Conservation (phyloP, 805 yeast genomes). For the Kuraishia capsulata region DNA sequence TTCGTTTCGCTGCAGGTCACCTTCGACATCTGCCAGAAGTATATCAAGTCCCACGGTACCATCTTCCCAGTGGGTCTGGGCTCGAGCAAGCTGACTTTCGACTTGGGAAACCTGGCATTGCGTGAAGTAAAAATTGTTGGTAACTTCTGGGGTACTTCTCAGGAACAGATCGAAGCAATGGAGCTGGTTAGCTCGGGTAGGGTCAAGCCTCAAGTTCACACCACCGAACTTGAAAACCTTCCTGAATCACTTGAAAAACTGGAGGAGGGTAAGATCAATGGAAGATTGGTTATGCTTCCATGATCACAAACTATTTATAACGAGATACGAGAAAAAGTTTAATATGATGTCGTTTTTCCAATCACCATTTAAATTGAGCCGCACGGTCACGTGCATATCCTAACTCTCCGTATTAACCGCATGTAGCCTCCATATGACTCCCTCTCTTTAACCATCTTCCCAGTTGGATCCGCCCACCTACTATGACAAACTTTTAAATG, state of each 20-base stretch:
- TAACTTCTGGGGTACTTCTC: conserved; percentile 34
- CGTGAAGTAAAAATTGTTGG: conserved; percentile 30
- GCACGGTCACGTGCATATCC: no score
- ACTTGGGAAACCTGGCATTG: conserved; percentile 26
- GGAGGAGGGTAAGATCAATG: conserved; percentile 27
- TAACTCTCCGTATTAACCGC: no score
- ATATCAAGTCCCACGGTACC: conserved; percentile 25
- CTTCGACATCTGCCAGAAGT: conserved; percentile 17
- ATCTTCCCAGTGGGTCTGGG: conserved; percentile 36
- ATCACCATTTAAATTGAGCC: no score
- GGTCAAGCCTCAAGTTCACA: conserved; percentile 25
- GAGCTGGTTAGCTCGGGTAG: conserved; percentile 30
- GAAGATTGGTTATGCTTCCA: conserved; percentile 24
- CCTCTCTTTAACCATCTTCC: no score
- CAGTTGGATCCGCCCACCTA: no score
- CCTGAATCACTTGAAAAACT: conserved; percentile 26
- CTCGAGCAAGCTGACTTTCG: conserved; percentile 18
- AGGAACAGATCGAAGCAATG: conserved; percentile 33
- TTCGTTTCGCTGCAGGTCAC: conserved; percentile 13
- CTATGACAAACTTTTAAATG: no score
- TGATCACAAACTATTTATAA: no score
- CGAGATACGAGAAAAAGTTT: no score
- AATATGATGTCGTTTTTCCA: no score
- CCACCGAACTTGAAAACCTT: conserved; percentile 23
- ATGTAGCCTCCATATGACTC: no score